phyloP scores from a whole-genome alignment of 108 stramenopile genomes.

The Pelagomonas calceolata region DNA sequence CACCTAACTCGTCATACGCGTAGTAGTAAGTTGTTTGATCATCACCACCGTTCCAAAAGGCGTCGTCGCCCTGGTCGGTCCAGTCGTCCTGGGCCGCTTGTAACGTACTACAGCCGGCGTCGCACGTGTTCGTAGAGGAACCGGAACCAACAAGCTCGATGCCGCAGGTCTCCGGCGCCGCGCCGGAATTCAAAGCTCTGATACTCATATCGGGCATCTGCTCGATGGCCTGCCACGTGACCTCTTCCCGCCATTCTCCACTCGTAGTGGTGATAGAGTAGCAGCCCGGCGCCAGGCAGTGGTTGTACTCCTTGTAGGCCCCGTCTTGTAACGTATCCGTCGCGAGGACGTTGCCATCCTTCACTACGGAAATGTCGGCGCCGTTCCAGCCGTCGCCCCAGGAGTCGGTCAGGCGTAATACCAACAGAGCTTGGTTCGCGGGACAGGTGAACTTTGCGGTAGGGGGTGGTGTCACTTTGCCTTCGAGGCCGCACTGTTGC shows the following conservation, averaged over 20 bases:
- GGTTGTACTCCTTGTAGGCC: neutral
- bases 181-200: conserved; percentile 43
- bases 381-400: conserved; percentile 1
- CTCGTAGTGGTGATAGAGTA: conserved; percentile 54
- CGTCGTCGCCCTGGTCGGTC: conserved; percentile 16
- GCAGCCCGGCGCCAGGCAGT: conserved; percentile 58
- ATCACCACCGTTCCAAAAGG: conserved; percentile 50
- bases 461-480: neutral
- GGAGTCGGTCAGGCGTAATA: neutral
- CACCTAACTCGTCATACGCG: conserved; percentile 26
- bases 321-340: neutral
- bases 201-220: conserved; percentile 40
- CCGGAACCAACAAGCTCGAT: conserved; percentile 32
- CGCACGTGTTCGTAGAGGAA: neutral
- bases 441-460: neutral
- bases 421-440: neutral
- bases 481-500: neutral
- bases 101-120: conserved; percentile 37
- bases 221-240: conserved; percentile 67
- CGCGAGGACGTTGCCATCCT: neutral
- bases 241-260: conserved; percentile 77
- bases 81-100: conserved; percentile 39
- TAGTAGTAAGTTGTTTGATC: conserved; percentile 34
- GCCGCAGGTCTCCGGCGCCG: conserved; percentile 54
- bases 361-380: neutral